These are phyloP conservation scores for Emericellopsis atlantica DNA, from an alignment of 2,329 filamentous ascomycete species.

Conservation along the genomic window DNA sequence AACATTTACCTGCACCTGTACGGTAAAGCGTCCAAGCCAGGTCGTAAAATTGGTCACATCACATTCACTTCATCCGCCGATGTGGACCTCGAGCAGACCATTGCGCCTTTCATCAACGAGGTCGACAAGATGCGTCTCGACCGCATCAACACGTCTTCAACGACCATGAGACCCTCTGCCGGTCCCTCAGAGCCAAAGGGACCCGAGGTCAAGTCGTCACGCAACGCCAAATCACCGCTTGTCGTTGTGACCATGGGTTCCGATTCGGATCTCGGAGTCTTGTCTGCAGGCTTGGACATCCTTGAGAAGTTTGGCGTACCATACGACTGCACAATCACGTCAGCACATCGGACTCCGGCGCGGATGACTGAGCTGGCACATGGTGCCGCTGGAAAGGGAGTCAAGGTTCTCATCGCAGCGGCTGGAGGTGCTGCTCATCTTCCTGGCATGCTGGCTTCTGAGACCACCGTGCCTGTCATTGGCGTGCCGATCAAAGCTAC, in stretches of 20 bases:
- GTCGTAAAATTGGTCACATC: slow-evolving; percentile 91
- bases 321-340: slow-evolving; percentile 63
- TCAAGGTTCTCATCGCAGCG: slow-evolving; percentile 64
- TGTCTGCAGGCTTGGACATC: slow-evolving; percentile 53
- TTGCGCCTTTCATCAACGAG: slow-evolving; percentile 56
- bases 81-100: slow-evolving; percentile 44
- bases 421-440: slow-evolving; percentile 63
- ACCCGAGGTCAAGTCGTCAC: slow-evolving; percentile 7
- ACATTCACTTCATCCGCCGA: slow-evolving; percentile 60
- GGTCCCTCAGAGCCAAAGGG: slow-evolving; percentile 1
- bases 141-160: slow-evolving; percentile 28
- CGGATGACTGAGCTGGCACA: slow-evolving; percentile 57
- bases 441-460: slow-evolving; percentile 62
- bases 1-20: slow-evolving; percentile 69
- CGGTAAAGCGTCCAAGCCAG: slow-evolving; percentile 76
- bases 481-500: slow-evolving; percentile 68
- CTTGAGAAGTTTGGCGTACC: slow-evolving; percentile 60
- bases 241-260: slow-evolving; percentile 79
- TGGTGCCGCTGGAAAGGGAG: slow-evolving; percentile 48
- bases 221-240: slow-evolving; percentile 31
- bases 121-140: slow-evolving; percentile 47
- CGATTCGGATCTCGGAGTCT: slow-evolving; percentile 60
- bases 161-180: slow-evolving; percentile 20
- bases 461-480: slow-evolving; percentile 62
- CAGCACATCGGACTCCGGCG: slow-evolving; percentile 62